Evolutionary conservation across 257 asterid genomes (phyloP).

Genomic region (Phtheirospermum japonicum): DNA sequence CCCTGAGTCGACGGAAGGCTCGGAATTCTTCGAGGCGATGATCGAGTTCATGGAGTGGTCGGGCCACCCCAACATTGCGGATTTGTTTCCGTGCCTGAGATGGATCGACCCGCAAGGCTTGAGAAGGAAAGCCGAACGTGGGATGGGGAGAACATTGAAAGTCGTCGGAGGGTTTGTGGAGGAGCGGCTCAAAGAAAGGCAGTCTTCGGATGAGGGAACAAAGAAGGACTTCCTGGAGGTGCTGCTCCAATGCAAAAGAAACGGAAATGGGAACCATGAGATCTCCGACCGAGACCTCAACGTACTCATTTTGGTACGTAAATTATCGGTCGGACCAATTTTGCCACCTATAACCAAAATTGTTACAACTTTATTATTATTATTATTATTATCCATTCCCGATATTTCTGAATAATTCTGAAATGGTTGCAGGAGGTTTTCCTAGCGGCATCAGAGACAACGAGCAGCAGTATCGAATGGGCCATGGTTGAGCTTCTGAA

Average conservation of each 20-base stretch:
- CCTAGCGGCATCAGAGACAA: constrained; percentile 67
- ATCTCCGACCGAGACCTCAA: constrained; percentile 44
- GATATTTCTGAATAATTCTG: too few species aligned
- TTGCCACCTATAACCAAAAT: too few species aligned
- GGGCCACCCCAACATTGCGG: not conserved
- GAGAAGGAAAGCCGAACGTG: constrained; percentile 37
- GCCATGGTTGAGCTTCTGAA: constrained; percentile 62
- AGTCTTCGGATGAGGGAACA: not conserved
- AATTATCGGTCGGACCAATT: too few species aligned
- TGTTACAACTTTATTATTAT: too few species aligned
- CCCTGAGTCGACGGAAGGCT: not conserved
- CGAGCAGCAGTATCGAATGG: constrained; percentile 62
- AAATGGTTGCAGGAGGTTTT: constrained; percentile 50
- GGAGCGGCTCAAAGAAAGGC: constrained; percentile 34
- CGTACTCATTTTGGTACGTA: constrained; percentile 49
- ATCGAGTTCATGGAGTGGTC: not conserved
- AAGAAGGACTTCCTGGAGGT: constrained; percentile 54
- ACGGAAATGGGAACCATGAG: constrained; percentile 24
- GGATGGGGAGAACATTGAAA: constrained; percentile 39
- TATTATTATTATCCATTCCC: too few species aligned
- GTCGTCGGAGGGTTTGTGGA: constrained; percentile 22
- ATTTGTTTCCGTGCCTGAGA: not conserved
- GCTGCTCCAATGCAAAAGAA: constrained; percentile 36
- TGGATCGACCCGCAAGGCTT: constrained; percentile 54
- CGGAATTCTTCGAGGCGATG: not conserved